A percentile compares a stretch with the other conserved stretches of the same genome.
These are phyloP conservation scores for Penicillium sp. DNA, from an alignment of 2,329 filamentous ascomycete species.

Conservation along the genomic window DNA sequence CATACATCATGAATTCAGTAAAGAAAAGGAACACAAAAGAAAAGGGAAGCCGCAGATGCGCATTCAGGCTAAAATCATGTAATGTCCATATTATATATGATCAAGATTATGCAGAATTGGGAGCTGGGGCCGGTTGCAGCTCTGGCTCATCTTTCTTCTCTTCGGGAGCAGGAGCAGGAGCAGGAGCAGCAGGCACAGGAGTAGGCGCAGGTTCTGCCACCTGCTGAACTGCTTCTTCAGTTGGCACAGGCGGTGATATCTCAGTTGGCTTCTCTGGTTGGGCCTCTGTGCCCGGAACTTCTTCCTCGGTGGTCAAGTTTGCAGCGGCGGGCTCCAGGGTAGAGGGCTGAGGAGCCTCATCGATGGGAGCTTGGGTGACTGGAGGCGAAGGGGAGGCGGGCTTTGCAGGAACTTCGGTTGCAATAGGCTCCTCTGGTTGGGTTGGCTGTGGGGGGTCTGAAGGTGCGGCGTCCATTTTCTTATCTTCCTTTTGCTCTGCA, in stretches of 20 bases:
- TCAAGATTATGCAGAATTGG: neutral
- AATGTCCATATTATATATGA: neutral
- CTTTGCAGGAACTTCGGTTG: neutral
- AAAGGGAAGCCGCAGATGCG: neutral
- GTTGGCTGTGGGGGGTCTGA: neutral
- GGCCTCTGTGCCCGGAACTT: neutral
- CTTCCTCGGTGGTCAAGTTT: neutral
- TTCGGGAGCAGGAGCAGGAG: neutral
- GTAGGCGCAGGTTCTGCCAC: neutral
- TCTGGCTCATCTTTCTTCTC: constrained; percentile 6
- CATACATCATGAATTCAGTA: constrained; percentile 1
- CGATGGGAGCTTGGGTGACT: neutral
- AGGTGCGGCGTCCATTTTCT: constrained; percentile 6
- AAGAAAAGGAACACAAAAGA: neutral
- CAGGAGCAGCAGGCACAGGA: neutral
- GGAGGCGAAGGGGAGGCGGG: neutral
- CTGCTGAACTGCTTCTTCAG: neutral
- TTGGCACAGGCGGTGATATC: neutral
- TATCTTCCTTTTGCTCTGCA: constrained; percentile 6
- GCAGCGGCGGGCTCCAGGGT: neutral
- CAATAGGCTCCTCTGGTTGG: neutral
- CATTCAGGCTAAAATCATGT: neutral
- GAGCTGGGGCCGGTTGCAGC: neutral
- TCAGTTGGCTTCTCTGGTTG: neutral
- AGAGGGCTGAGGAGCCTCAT: neutral